Evolutionary conservation across 441 rosid species (phyloP), one percentile per base, ranked within the genome.

Genomic region (Adansonia grandidieri): DNA sequence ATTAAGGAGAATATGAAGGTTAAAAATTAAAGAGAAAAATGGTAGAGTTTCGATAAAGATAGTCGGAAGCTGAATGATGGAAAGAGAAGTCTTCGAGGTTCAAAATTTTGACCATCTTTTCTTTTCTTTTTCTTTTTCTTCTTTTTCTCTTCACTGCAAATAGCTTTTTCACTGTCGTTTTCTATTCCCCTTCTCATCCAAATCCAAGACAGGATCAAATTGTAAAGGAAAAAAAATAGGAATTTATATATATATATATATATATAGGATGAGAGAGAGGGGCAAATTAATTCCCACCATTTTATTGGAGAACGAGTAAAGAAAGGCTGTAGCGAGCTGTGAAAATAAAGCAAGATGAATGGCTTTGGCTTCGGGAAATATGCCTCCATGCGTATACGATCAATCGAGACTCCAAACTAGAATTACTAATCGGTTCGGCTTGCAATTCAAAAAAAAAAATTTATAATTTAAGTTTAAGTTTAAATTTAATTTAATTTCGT

Each of bases 251-350:
- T 28, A 28, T 28, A 28, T 28, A 28, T 28, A 28, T 28, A 28
- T 28, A 32, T 57, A 24, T 10, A 62, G 32, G 32, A 9, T 20
- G 14, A 22, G 28, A 66, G 3, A 2, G 76, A 57, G 67, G 69
- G 32, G 32, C 73, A 80, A 75, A 78, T 48, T 76, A 20, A 22
- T 24, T 80, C 79, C 84, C 87, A 83, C 86, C 84, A 86, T 71
- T 84, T 81, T 89, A 82, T 92, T 83, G 94, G 93, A 89, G 88
- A 87, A 74, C 83, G 96, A 61, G 87, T 88, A 92, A 92, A 92
- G 94, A 89, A 86, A 75, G 78, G 83, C 87, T 84, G 88, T 71
- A 86, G 84, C 32, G 32, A 28, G 32, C 32, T 28, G 32, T 28
- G 32, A 28, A 28, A 28, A 28, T 28, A 92, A 90, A 89, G 88